Percentiles rank a stretch among this genome's conserved stretches.
Conservation (phyloP, 2,329 filamentous ascomycete species). For the Pleurostoma richardsiae region DNA sequence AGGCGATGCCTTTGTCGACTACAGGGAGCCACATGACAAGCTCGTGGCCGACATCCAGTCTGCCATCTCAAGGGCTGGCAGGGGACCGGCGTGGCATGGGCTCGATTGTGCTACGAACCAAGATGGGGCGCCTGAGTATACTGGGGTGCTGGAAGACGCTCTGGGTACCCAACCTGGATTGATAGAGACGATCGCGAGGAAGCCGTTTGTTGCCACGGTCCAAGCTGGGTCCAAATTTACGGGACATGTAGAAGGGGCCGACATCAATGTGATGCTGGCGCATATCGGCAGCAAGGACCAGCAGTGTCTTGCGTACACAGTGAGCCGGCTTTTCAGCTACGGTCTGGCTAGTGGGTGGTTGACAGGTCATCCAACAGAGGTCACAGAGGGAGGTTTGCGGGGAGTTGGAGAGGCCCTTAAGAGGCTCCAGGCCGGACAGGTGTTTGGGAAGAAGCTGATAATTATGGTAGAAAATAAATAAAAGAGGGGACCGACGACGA, state of each 20-base stretch:
- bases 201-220: not conserved
- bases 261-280: not conserved
- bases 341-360: not conserved
- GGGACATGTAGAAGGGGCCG: not conserved
- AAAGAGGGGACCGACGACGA: no score
- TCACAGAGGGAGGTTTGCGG: not conserved
- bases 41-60: conserved; percentile 32
- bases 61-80: conserved; percentile 20
- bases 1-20: conserved; percentile 49
- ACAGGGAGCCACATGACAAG: conserved; percentile 42
- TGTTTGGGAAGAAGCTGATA: no score
- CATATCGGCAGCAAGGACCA: not conserved
- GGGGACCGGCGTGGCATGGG: not conserved
- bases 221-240: not conserved
- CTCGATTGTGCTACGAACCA: no score
- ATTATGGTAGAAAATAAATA: no score
- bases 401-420: not conserved
- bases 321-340: conserved; percentile 9
- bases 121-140: no score
- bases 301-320: conserved; percentile 11
- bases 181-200: not conserved
- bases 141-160: not conserved
- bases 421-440: no score
- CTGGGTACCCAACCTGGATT: not conserved
- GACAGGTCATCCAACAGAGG: not conserved